Percentiles rank a stretch among this genome's conserved stretches.
Conservation (phyloP, 139 green algal species). For the Volvox africanus region DNA sequence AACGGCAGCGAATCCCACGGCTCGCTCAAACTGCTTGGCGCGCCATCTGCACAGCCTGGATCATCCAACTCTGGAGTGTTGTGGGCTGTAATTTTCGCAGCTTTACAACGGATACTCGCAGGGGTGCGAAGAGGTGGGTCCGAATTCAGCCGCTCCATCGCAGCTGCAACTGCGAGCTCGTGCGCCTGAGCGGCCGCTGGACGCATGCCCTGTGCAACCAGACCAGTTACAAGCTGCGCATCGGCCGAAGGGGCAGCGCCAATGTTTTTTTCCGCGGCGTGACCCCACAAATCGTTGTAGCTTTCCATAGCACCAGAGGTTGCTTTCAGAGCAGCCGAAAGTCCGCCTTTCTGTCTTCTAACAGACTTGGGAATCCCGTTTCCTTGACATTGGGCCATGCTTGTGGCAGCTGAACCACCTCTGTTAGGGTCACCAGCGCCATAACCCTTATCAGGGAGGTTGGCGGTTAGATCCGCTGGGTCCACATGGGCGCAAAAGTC, state of each 20-base stretch:
- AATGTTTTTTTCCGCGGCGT: neutral
- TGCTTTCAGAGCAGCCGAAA: neutral
- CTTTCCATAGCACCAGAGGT: neutral
- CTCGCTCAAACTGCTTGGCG: neutral
- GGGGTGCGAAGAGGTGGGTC: neutral
- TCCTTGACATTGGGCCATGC: neutral
- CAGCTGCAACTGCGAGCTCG: neutral
- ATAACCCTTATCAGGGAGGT: neutral
- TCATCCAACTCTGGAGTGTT: neutral
- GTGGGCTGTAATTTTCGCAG: too few species aligned
- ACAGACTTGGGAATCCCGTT: neutral
- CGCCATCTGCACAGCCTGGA: too few species aligned
- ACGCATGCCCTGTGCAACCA: neutral
- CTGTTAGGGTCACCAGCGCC: neutral
- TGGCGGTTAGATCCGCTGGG: neutral
- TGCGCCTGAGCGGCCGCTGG: neutral
- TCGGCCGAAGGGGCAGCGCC: neutral
- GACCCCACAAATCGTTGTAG: neutral
- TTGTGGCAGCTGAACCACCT: neutral
- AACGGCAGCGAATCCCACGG: constrained; percentile 14
- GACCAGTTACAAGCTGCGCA: neutral
- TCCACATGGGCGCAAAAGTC: neutral
- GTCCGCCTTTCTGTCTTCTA: neutral
- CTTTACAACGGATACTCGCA: too few species aligned
- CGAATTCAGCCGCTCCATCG: neutral